These are phyloP conservation scores for Auriscalpium vulgare DNA, from an alignment of 768 basidiomycete genomes.

Conservation along the genomic window DNA sequence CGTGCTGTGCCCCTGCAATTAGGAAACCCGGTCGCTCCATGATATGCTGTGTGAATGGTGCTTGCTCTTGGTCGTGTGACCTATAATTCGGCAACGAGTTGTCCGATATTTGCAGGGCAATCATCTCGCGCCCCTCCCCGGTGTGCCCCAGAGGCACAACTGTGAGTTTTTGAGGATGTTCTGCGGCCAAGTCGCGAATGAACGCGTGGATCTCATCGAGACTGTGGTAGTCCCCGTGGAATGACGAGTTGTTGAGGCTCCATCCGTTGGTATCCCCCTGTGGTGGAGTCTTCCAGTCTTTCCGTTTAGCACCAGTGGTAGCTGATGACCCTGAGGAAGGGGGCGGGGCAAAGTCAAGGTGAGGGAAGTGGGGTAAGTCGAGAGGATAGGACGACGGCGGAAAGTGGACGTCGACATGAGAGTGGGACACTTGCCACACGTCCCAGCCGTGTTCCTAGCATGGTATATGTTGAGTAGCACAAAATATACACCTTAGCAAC, in stretches of 20 bases:
- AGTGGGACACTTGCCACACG: constrained; percentile 40
- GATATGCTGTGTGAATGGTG: constrained; percentile 13
- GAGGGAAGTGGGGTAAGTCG: constrained; percentile 2
- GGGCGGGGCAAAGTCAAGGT: constrained; percentile 17
- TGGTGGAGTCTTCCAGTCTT: neutral
- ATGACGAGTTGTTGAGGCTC: constrained; percentile 25
- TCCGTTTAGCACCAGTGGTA: constrained; percentile 13
- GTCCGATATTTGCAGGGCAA: constrained; percentile 41
- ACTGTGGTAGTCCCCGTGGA: constrained; percentile 46
- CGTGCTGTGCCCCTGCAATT: constrained; percentile 67
- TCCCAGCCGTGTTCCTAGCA: constrained; percentile 37
- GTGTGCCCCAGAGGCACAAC: constrained; percentile 48
- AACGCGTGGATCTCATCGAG: constrained; percentile 46
- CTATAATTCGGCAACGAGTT: constrained; percentile 1
- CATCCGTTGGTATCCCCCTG: constrained; percentile 15
- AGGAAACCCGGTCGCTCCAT: constrained; percentile 47
- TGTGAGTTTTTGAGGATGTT: constrained; percentile 39
- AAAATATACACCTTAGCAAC: neutral
- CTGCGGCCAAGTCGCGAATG: constrained; percentile 35
- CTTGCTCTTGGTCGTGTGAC: constrained; percentile 10
- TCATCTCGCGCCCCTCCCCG: constrained; percentile 52
- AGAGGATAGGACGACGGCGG: constrained; percentile 14
- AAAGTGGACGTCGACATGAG: constrained; percentile 45
- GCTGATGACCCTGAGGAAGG: constrained; percentile 22
- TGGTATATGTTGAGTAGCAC: neutral